Percentiles rank a stretch among this genome's conserved stretches.
These are phyloP conservation scores for Naumovozyma castellii DNA, from an alignment of 805 yeast species.

Conservation along the genomic window DNA sequence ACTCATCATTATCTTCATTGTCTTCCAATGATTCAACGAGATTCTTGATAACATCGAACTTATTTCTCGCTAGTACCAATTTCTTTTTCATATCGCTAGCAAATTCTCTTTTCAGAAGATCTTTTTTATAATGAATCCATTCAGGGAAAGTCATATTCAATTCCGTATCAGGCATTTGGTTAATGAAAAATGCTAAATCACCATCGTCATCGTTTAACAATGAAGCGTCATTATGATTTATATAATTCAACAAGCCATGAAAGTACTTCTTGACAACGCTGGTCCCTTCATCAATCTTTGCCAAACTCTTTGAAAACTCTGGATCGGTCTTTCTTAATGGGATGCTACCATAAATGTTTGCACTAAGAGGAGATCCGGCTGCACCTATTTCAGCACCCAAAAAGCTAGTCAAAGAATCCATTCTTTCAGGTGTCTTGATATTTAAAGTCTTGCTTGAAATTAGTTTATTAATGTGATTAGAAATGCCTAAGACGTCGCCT, in stretches of 20 bases:
- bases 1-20: conserved; percentile 5
- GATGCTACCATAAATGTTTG: too few species aligned
- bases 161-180: conserved; percentile 62
- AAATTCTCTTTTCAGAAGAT: conserved; percentile 39
- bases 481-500: conserved; percentile 12
- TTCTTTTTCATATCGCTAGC: conserved; percentile 44
- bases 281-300: conserved; percentile 9
- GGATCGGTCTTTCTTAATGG: too few species aligned
- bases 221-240: conserved; percentile 20
- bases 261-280: conserved; percentile 16
- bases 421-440: not conserved
- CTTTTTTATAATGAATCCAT: conserved; percentile 51
- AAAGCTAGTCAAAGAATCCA: not conserved
- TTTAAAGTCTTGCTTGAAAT: not conserved
- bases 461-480: conserved; percentile 2
- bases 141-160: conserved; percentile 58
- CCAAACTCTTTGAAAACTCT: not conserved
- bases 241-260: conserved; percentile 21
- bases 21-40: conserved; percentile 10
- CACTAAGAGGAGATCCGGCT: not conserved
- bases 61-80: conserved; percentile 31
- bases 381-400: not conserved
- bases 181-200: conserved; percentile 49
- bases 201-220: conserved; percentile 54
- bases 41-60: conserved; percentile 10